Base-by-base conservation (phyloP, 2,329 filamentous ascomycete genomes). In the Geosmithia morbida region DNA sequence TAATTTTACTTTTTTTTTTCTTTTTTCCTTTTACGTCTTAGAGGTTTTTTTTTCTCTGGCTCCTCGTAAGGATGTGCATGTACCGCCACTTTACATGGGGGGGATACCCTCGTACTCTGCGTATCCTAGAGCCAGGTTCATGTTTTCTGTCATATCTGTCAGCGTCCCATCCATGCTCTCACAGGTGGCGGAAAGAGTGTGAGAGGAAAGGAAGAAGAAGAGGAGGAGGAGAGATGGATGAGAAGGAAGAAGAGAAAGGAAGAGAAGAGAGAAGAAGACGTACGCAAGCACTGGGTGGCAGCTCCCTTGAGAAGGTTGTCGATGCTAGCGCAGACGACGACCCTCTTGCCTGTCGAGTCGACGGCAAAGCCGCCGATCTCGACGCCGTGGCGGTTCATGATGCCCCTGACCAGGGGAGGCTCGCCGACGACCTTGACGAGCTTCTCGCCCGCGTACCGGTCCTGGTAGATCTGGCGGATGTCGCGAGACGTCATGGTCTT, bases 281-380 rank as follows among this genome's bases (percentile, higher is more conserved):
- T 75, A 86, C 82, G 88, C 63, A 94, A 67, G 68, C 87, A 94
- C 65, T 95, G 88, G 14, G 88, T 95, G 14, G 86, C 87, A 47
- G 88, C 88, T 50, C 88, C 88, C 77, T 95, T 95, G 56, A 90
- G 74, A 56, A 94, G 68, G 66, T 95, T 94, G 66, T 95, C 88
- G 58, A 95, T 94, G 2, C 87, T 94, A 17, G 84, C 85, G 61
- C 88, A 94, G 22, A 97, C 78, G n/a, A 97, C 90, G 0, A 94
- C 89, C 46, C 92, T 77, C 76, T 88, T 92, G 49, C 90, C 90
- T 19, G 78, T 81, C 55, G 78, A 87, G 67, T 96, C 84, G 40
- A 96, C 87, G n/a, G 87, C 88, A 58, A 97, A 97, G 0, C 86
- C 89, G 50, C 92, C 92, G 63, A 98, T 88, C 68, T 97, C 89